Evolutionary conservation across 164 flowering plant genomes (phyloP).

Genomic region (Chimonanthus praecox): DNA sequence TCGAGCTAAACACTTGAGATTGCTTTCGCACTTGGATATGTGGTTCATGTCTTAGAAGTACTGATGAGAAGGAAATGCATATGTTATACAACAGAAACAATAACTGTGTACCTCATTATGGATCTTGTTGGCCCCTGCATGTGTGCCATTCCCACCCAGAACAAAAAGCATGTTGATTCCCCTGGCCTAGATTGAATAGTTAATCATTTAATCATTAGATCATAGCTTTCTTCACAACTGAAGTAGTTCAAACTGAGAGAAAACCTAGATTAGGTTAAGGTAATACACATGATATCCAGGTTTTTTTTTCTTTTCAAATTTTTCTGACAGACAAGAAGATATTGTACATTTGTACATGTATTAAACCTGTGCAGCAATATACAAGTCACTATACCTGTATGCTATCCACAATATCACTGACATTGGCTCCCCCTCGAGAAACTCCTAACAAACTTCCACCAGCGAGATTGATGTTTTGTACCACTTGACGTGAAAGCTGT

Average conservation of each 20-base stretch:
- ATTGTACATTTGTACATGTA: too few species aligned
- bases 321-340: too few species aligned
- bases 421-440: slow-evolving; percentile 77
- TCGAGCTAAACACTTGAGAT: not conserved
- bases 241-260: not conserved
- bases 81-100: not conserved
- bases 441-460: slow-evolving; percentile 97
- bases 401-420: slow-evolving; percentile 73
- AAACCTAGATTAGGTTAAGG: not conserved
- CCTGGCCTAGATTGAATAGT: slow-evolving; percentile 23
- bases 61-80: not conserved
- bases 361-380: too few species aligned
- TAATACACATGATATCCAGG: too few species aligned
- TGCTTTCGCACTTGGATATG: not conserved
- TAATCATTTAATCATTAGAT: not conserved
- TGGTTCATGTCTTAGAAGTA: not conserved
- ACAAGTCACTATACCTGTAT: slow-evolving; percentile 48
- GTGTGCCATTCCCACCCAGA: slow-evolving; percentile 46
- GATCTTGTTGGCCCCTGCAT: slow-evolving; percentile 45
- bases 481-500: slow-evolving; percentile 78
- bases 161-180: slow-evolving; percentile 38
- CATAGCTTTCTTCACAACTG: not conserved
- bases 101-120: slow-evolving; percentile 33
- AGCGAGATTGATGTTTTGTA: slow-evolving; percentile 84
- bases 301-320: too few species aligned